phyloP scores from a whole-genome alignment of 495 filamentous ascomycete genomes.

The Darksidea phi region DNA sequence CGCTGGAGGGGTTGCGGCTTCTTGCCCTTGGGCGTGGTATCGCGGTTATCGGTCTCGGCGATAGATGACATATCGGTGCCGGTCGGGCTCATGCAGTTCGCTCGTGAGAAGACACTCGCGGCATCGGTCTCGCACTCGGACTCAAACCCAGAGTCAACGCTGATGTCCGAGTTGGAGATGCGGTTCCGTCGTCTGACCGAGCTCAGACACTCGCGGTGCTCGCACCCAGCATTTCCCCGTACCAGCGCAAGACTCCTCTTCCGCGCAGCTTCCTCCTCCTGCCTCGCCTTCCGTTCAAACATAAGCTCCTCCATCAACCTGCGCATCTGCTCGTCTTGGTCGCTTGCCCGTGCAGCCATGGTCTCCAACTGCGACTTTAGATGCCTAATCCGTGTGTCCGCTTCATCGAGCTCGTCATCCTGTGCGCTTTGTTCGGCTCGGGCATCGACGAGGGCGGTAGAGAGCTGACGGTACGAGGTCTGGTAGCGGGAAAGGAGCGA shows the following conservation, averaged over 20 bases:
- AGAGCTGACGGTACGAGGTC: conserved; percentile 65
- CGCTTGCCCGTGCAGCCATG: conserved; percentile 65
- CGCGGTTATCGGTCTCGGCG: neutral
- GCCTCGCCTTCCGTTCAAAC: conserved; percentile 56
- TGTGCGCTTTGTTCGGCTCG: conserved; percentile 63
- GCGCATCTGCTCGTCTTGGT: conserved; percentile 65
- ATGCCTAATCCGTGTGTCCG: conserved; percentile 62
- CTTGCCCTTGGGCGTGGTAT: conserved; percentile 21
- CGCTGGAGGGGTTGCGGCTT: conserved; percentile 8
- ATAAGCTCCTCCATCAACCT: conserved; percentile 63
- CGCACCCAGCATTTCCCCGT: conserved; percentile 4
- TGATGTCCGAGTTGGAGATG: conserved; percentile 22
- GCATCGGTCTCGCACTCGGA: conserved; percentile 36
- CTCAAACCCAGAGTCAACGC: conserved; percentile 43
- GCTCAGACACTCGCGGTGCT: neutral
- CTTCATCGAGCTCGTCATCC: conserved; percentile 71
- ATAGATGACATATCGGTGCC: conserved; percentile 11
- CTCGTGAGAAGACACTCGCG: conserved; percentile 34
- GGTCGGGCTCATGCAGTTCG: conserved; percentile 20
- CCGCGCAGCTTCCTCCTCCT: conserved; percentile 54
- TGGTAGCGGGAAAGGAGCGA: conserved; percentile 65
- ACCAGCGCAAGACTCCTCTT: conserved; percentile 40
- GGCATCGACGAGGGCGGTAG: conserved; percentile 57
- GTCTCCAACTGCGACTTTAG: conserved; percentile 74
- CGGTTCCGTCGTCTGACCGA: conserved; percentile 26